A percentile compares a stretch with the other conserved stretches of the same genome.
These are phyloP conservation scores for Graphilbum sp. DNA, from an alignment of 2,329 filamentous ascomycete genomes.

Conservation along the genomic window DNA sequence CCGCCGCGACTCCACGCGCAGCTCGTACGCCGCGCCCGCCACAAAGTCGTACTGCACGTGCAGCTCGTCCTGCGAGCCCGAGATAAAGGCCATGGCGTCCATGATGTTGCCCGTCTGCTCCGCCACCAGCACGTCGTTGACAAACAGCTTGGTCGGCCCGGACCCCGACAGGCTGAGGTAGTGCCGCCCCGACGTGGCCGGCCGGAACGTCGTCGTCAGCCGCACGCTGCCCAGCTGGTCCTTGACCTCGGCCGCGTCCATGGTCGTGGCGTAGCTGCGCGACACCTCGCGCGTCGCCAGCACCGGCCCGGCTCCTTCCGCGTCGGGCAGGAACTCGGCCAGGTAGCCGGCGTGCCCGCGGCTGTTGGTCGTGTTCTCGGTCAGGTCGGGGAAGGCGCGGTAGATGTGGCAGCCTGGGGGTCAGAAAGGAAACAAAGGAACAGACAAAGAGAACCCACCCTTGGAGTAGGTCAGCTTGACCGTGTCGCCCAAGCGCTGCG, in stretches of 20 bases:
- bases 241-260: too few relatives aligned
- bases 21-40: slow-evolving; percentile 35
- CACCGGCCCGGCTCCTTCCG: slow-evolving; percentile 43
- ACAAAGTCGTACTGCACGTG: slow-evolving; percentile 26
- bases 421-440: neutral
- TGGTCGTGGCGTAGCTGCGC: neutral
- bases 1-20: slow-evolving; percentile 36
- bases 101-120: slow-evolving; percentile 27
- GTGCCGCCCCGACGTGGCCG: slow-evolving; percentile 15
- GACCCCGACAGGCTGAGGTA: slow-evolving; percentile 17
- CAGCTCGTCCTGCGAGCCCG: slow-evolving; percentile 40
- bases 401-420: slow-evolving; percentile 27
- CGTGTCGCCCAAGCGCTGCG: slow-evolving; percentile 23
- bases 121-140: slow-evolving; percentile 19
- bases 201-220: slow-evolving; percentile 1
- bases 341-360: neutral
- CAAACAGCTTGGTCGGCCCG: slow-evolving; percentile 17
- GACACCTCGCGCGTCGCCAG: slow-evolving; percentile 29
- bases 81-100: slow-evolving; percentile 40
- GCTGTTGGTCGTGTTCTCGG: neutral
- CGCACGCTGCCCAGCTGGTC: slow-evolving; percentile 10
- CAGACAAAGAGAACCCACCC: slow-evolving; percentile 4
- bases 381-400: slow-evolving; percentile 42
- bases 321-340: neutral
- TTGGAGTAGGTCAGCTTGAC: slow-evolving; percentile 16